Evolutionary conservation across 495 filamentous ascomycete species (phyloP), one percentile per base, ranked within the genome.

Genomic region (Pyrenula aspistea): DNA sequence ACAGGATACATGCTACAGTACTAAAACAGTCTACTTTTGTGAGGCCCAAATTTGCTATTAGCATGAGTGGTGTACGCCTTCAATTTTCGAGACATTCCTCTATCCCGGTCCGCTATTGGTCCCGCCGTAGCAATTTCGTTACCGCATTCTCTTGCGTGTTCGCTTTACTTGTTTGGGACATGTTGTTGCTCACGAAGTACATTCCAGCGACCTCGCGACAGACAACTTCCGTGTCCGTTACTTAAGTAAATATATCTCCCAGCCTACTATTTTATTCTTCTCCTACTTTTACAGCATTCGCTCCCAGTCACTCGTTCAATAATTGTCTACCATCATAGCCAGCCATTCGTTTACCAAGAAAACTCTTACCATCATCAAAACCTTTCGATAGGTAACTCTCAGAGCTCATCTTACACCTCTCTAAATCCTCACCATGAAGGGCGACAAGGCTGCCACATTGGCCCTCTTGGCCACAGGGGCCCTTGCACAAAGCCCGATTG

Each of bases 1-100:
- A 83, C 76, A 77, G 80, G 80, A 79, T 62, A 83, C 80, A 83
- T 76, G 49, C 53, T 56, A 54, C 24, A 53, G 24, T 58, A 24
- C 55, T 54, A n/a, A n/a, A n/a, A n/a, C n/a, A n/a, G n/a, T n/a
- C n/a, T n/a, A n/a, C n/a, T n/a, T n/a, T n/a, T n/a, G n/a, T n/a
- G n/a, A n/a, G n/a, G n/a, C n/a, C n/a, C n/a, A n/a, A n/a, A n/a
- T n/a, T n/a, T n/a, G n/a, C n/a, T n/a, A n/a, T n/a, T n/a, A n/a
- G n/a, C n/a, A n/a, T n/a, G n/a, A n/a, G n/a, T n/a, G n/a, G n/a
- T n/a, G n/a, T n/a, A n/a, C n/a, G 4, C 8, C 31, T 42, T 15
- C 31, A 42, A 42, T 42, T 42, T 42, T 15, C 8, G 31, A 42
- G 8, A 42, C 31, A 42, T 42, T 42, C 31, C 31, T 42, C 8